A percentile compares a stretch with the other conserved stretches of the same genome.
phyloP scores from a whole-genome alignment of 208 protist species.

The Acanthamoeba lenticulata region DNA sequence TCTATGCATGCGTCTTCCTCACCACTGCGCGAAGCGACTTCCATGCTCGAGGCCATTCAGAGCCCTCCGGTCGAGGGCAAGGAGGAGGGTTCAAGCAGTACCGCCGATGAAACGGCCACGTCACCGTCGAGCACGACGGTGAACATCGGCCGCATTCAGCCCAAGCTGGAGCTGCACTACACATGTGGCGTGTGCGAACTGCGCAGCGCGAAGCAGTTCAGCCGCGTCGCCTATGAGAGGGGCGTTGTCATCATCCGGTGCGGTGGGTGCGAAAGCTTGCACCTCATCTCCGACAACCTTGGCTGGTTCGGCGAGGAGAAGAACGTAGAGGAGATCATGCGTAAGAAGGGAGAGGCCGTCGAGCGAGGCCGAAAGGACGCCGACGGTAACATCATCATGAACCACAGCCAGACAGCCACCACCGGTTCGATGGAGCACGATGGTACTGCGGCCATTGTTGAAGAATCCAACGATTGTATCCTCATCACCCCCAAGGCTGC shows the following conservation, averaged over 20 bases:
- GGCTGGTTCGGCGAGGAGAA: slow-evolving; percentile 71
- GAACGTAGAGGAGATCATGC: slow-evolving; percentile 67
- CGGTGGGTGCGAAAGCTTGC: slow-evolving; percentile 39
- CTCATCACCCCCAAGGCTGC: not conserved
- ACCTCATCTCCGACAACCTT: slow-evolving; percentile 77
- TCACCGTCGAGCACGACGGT: not conserved
- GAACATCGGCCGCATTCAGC: slow-evolving; percentile 17
- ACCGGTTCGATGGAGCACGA: not conserved
- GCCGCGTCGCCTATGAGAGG: not conserved
- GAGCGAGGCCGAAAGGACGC: not conserved
- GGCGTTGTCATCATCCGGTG: slow-evolving; percentile 73
- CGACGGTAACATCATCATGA: not conserved
- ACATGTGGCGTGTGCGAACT: slow-evolving; percentile 18
- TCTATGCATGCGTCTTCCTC: not conserved
- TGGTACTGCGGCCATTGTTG: not conserved
- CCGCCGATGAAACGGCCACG: not conserved
- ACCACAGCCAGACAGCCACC: not conserved
- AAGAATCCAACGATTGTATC: not conserved
- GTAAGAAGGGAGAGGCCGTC: not conserved
- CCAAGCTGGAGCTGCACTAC: slow-evolving; percentile 52
- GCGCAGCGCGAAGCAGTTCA: slow-evolving; percentile 8
- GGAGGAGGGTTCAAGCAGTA: not conserved
- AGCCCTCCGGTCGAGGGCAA: not conserved
- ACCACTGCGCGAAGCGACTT: not conserved
- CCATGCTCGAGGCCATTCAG: not conserved